Evolutionary conservation across 495 filamentous ascomycete species (phyloP), one percentile per base, ranked within the genome.

Genomic region (Penicillium steckii): DNA sequence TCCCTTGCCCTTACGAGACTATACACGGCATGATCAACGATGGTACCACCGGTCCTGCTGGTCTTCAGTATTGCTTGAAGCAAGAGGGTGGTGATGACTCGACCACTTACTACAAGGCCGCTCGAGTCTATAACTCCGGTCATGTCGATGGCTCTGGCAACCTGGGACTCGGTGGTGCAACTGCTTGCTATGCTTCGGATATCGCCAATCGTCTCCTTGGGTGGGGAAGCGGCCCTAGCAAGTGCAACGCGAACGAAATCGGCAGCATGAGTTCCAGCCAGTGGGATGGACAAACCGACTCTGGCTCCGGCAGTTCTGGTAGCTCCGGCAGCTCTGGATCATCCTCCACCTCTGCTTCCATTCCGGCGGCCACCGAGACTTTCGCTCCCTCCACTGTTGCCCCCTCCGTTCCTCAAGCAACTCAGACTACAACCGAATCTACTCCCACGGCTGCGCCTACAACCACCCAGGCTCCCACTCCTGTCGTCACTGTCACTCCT

Each of bases 101-200:
- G 4, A 49, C 65, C 10, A 60, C 61, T 19, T 80, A 70, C 64
- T 84, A 84, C 66, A 65, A 64, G 44, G 77, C 72, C 4, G 77
- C 79, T 4, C 70, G 80, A 37, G 69, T 74, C 44, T 85, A 84
- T 66, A 85, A 85, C 72, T 81, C 80, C 24, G 81, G 82, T 50
- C 73, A 70, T 12, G 44, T 84, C 29, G 72, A 53, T 25, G 6
- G 60, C 13, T 61, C 55, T 25, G 73, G 72, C 7, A 78, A 83
- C 60, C 62, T 84, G n/a, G 72, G 71, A 48, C 55, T 61, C 9
- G 81, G 79, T 10, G 55, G 64, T 32, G 77, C 80, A 18, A 84
- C 81, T 25, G 68, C 72, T 59, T 82, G 80, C 65, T 85, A 85
- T 55, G 64, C 71, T 24, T 76, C 74, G 6, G 81, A 85, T 52